These are phyloP conservation scores for Viola odorata DNA, from an alignment of 345 rosid species.

Conservation along the genomic window DNA sequence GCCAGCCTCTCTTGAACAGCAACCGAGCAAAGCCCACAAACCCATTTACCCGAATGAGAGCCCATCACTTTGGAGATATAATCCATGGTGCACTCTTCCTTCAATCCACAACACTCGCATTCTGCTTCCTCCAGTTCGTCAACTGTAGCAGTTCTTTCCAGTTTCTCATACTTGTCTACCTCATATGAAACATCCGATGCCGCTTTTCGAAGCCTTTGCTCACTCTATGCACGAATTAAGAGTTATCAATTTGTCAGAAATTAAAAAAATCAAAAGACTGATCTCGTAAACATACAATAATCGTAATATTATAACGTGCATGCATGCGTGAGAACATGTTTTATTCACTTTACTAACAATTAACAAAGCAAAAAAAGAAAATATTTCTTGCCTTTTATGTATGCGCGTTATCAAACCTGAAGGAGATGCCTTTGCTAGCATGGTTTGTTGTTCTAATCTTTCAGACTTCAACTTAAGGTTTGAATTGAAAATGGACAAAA, in stretches of 20 bases:
- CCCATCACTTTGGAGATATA: constrained; percentile 29
- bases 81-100: constrained; percentile 40
- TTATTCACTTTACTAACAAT: too few relatives aligned
- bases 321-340: too few relatives aligned
- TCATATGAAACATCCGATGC: constrained; percentile 30
- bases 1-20: constrained; percentile 35
- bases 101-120: constrained; percentile 47
- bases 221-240: constrained; percentile 7
- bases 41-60: constrained; percentile 34
- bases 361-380: too few relatives aligned
- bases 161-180: constrained; percentile 10
- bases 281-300: background rate
- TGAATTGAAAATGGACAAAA: too few relatives aligned
- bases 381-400: too few relatives aligned
- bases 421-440: too few relatives aligned
- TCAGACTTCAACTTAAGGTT: too few relatives aligned
- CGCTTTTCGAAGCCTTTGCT: constrained; percentile 28
- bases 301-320: background rate
- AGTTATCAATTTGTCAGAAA: background rate
- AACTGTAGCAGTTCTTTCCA: background rate
- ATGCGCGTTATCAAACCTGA: too few relatives aligned
- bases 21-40: constrained; percentile 53
- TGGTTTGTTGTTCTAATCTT: too few relatives aligned
- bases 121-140: constrained; percentile 31
- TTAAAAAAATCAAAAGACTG: background rate